phyloP scores from a whole-genome alignment of 2,329 filamentous ascomycete genomes.

The Epichloe gansuensis region DNA sequence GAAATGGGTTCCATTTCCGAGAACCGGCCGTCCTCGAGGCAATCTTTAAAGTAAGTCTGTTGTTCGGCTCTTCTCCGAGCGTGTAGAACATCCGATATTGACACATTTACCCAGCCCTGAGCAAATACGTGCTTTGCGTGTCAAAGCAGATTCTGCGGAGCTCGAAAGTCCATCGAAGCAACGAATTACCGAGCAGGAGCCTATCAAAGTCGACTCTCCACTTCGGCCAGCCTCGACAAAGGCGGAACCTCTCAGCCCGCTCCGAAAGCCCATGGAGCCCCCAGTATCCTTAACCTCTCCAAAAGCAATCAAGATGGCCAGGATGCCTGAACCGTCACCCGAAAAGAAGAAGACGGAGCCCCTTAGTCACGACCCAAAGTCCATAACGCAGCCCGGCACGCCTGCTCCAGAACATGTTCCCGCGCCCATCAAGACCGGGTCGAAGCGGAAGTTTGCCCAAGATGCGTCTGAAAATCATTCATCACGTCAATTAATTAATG shows the following conservation, averaged over 20 bases:
- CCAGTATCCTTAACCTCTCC: slow-evolving; percentile 21
- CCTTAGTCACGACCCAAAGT: background rate
- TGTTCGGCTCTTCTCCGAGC: slow-evolving; percentile 3
- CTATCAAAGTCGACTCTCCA: slow-evolving; percentile 40
- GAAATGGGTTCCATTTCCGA: slow-evolving; percentile 49
- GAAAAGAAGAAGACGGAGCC: slow-evolving; percentile 14
- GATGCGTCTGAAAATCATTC: slow-evolving; percentile 37
- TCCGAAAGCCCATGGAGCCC: slow-evolving; percentile 16
- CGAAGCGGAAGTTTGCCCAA: slow-evolving; percentile 47
- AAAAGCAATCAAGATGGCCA: slow-evolving; percentile 10
- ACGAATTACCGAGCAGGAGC: slow-evolving; percentile 44
- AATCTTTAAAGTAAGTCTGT: slow-evolving; percentile 50
- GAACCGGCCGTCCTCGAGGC: slow-evolving; percentile 53
- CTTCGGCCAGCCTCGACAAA: slow-evolving; percentile 12
- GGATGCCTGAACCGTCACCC: slow-evolving; percentile 12
- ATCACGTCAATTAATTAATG: slow-evolving; percentile 14
- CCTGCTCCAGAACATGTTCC: slow-evolving; percentile 6
- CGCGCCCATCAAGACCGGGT: slow-evolving; percentile 30
- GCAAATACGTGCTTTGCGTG: slow-evolving; percentile 49
- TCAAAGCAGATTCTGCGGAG: slow-evolving; percentile 49
- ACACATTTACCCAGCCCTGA: slow-evolving; percentile 34
- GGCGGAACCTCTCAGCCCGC: slow-evolving; percentile 11
- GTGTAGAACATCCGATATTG: background rate
- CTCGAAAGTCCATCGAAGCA: slow-evolving; percentile 52
- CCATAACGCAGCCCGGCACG: background rate